These are phyloP conservation scores for Nannizziopsis barbatae DNA, from an alignment of 2,329 filamentous ascomycete species.

Conservation along the genomic window DNA sequence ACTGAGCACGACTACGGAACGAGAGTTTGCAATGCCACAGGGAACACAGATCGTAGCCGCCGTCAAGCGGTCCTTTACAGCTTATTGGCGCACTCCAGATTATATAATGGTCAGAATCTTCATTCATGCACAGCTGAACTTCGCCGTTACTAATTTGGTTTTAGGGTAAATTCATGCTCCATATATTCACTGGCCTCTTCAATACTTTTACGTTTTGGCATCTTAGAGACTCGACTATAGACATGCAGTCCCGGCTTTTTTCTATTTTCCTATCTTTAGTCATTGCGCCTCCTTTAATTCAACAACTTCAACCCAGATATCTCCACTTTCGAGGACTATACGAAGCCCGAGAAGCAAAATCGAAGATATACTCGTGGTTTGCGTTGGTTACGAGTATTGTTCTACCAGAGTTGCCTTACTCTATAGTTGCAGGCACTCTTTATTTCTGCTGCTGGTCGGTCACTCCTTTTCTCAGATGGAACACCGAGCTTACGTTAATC, in stretches of 20 bases:
- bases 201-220: conserved; percentile 62
- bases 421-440: conserved; percentile 52
- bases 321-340: conserved; percentile 56
- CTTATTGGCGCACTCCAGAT: conserved; percentile 55
- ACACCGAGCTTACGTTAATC: conserved; percentile 15
- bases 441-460: conserved; percentile 55
- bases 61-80: conserved; percentile 47
- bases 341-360: conserved; percentile 59
- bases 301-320: conserved; percentile 65
- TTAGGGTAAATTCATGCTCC: conserved; percentile 51
- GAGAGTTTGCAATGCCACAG: conserved; percentile 54
- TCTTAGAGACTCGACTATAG: conserved; percentile 45
- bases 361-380: conserved; percentile 68
- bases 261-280: conserved; percentile 66
- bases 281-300: conserved; percentile 61
- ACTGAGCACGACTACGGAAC: conserved; percentile 38
- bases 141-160: conserved; percentile 16
- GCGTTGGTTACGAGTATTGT: conserved; percentile 57
- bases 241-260: conserved; percentile 62
- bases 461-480: conserved; percentile 2
- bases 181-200: conserved; percentile 54
- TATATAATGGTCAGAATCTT: conserved; percentile 38
- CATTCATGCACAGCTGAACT: not conserved
- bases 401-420: conserved; percentile 59
- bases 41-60: conserved; percentile 44